phyloP scores from a whole-genome alignment of 2,329 filamentous ascomycete genomes.

The Epichloe sp. region DNA sequence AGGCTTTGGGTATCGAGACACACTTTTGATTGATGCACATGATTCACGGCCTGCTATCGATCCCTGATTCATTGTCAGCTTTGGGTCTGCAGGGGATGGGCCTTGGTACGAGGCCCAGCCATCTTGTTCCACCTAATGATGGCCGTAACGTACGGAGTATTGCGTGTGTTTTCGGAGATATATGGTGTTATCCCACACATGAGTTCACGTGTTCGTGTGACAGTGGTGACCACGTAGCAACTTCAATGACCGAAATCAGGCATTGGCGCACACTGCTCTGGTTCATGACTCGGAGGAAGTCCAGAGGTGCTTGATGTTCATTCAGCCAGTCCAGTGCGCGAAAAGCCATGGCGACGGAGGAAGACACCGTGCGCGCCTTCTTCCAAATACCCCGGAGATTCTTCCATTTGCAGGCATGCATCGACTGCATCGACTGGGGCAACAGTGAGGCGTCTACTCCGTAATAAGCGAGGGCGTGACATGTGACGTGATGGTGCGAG shows the following conservation, averaged over 20 bases:
- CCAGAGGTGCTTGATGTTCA: neutral
- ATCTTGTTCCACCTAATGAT: neutral
- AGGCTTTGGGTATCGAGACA: neutral
- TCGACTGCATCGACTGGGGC: neutral
- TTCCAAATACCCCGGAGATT: neutral
- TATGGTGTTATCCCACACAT: neutral
- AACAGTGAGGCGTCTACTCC: neutral
- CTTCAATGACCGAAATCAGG: neutral
- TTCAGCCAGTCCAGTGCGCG: neutral
- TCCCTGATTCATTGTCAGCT: neutral
- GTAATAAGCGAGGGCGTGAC: neutral
- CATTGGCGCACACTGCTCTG: slow-evolving; percentile 1
- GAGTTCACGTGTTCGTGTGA: neutral
- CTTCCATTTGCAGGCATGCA: neutral
- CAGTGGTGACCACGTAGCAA: neutral
- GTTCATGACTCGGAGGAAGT: neutral
- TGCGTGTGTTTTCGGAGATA: neutral
- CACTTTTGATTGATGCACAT: neutral
- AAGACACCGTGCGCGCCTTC: neutral
- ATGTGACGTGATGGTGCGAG: slow-evolving; percentile 6
- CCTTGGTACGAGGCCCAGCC: neutral
- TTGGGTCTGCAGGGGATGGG: neutral
- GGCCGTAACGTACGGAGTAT: neutral
- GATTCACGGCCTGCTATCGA: neutral
- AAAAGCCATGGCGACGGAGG: neutral